A percentile compares a stretch with the other conserved stretches of the same genome.
Evolutionary conservation across 1,139 yeast species (phyloP).

Genomic region (Blastobotrys aristatus): DNA sequence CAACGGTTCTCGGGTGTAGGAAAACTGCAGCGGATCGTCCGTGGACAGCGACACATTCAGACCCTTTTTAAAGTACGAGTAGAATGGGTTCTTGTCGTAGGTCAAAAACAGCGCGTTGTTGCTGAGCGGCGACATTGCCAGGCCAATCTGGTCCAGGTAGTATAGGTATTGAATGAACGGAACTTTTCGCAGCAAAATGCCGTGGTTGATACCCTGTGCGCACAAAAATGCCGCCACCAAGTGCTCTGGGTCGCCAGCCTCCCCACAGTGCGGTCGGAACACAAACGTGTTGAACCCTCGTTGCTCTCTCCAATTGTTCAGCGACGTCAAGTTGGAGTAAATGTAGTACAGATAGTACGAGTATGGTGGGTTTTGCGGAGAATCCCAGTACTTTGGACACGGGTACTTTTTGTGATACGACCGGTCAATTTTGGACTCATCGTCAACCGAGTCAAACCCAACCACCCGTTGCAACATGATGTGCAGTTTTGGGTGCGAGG

Average conservation of each 20-base stretch:
- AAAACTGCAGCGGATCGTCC: constrained; percentile 91
- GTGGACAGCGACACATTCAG: constrained; percentile 87
- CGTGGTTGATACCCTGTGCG: constrained; percentile 92
- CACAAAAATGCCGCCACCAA: constrained; percentile 84
- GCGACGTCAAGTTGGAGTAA: constrained; percentile 76
- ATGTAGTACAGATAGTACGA: constrained; percentile 88
- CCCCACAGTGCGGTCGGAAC: constrained; percentile 96
- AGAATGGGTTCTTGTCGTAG: constrained; percentile 92
- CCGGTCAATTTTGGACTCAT: constrained; percentile 88
- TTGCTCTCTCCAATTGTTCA: constrained; percentile 73
- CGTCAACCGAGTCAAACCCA: constrained; percentile 98
- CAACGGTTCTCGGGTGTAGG: constrained; percentile 95
- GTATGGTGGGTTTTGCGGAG: constrained; percentile 86
- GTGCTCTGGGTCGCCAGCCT: constrained; percentile 99
- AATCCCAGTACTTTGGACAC: constrained; percentile 74
- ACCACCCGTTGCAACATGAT: constrained; percentile 87
- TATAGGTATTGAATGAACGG: constrained; percentile 92
- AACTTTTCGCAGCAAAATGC: constrained; percentile 83
- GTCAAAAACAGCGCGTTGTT: constrained; percentile 94
- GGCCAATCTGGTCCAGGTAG: constrained; percentile 89
- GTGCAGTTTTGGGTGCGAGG: constrained; percentile 80
- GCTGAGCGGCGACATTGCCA: constrained; percentile 98
- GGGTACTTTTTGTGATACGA: constrained; percentile 79
- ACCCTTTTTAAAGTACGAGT: constrained; percentile 84
- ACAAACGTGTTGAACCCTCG: constrained; percentile 84